A percentile compares a stretch with the other conserved stretches of the same genome.
Conservation (phyloP, 1,284 basidiomycete genomes). For the Moniliophthora roreri region DNA sequence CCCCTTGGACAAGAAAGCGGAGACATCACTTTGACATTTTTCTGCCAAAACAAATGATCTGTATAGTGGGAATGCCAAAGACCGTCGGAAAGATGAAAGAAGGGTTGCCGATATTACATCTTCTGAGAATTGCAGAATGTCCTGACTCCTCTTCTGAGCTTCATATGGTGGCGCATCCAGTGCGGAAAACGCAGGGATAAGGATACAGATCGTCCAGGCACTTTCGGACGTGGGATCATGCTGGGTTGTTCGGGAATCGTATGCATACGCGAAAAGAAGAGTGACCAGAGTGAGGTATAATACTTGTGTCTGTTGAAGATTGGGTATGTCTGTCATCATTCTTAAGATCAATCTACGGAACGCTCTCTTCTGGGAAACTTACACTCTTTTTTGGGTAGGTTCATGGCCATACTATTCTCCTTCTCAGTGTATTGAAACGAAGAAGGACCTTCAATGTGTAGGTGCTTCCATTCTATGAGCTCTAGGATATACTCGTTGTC, state of each 20-base stretch:
- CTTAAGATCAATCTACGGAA: constrained; percentile 8
- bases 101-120: constrained; percentile 52
- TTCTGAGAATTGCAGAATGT: constrained; percentile 34
- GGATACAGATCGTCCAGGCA: constrained; percentile 73
- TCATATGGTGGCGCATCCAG: constrained; percentile 66
- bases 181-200: constrained; percentile 74
- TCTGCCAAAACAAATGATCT: constrained; percentile 73
- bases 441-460: constrained; percentile 34
- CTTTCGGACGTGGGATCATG: constrained; percentile 79
- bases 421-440: constrained; percentile 62
- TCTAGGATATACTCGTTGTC: constrained; percentile 75
- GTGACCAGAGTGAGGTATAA: constrained; percentile 69
- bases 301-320: constrained; percentile 49
- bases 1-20: constrained; percentile 54
- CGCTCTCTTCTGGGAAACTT: constrained; percentile 29
- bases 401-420: constrained; percentile 67
- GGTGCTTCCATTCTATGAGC: constrained; percentile 61
- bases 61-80: constrained; percentile 72
- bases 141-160: constrained; percentile 19
- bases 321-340: constrained; percentile 53
- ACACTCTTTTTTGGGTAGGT: constrained; percentile 79
- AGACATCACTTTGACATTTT: constrained; percentile 63
- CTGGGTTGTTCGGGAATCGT: constrained; percentile 74
- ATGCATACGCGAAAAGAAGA: constrained; percentile 72
- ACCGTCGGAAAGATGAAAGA: constrained; percentile 66